These are phyloP conservation scores for Chamaecrista fasciculata DNA, from an alignment of 306 rosid genomes.

Conservation along the genomic window DNA sequence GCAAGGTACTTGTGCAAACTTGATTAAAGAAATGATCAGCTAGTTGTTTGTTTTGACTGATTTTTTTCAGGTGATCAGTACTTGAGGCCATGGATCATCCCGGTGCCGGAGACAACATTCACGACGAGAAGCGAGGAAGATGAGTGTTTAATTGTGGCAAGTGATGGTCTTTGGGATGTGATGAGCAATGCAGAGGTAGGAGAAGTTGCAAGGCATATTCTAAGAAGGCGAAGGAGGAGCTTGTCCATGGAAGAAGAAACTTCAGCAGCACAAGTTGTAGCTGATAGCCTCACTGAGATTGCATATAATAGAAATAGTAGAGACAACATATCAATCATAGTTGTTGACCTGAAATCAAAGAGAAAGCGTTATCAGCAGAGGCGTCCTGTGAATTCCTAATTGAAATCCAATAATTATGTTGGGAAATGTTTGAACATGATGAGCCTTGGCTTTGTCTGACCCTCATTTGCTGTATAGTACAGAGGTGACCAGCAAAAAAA, in stretches of 20 bases:
- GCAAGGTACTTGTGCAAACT: no score
- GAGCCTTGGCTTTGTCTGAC: neutral
- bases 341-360: constrained; percentile 56
- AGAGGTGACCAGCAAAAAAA: constrained; percentile 20
- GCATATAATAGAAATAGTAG: constrained; percentile 49
- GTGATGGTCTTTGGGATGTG: constrained; percentile 75
- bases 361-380: constrained; percentile 48
- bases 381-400: constrained; percentile 18
- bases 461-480: constrained; percentile 36
- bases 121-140: constrained; percentile 52
- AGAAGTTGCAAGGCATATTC: constrained; percentile 52
- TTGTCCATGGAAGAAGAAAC: constrained; percentile 29
- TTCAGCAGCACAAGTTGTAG: constrained; percentile 51
- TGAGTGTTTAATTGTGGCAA: constrained; percentile 59
- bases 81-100: constrained; percentile 67
- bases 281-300: constrained; percentile 54
- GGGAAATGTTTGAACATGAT: constrained; percentile 21
- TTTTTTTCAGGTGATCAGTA: constrained; percentile 61
- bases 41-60: no score
- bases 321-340: constrained; percentile 57
- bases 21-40: no score
- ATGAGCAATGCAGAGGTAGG: constrained; percentile 63
- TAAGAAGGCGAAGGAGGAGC: constrained; percentile 45
- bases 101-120: constrained; percentile 58
- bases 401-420: neutral